phyloP scores from a whole-genome alignment of 2,329 filamentous ascomycete species.

The Cadophora malorum region DNA sequence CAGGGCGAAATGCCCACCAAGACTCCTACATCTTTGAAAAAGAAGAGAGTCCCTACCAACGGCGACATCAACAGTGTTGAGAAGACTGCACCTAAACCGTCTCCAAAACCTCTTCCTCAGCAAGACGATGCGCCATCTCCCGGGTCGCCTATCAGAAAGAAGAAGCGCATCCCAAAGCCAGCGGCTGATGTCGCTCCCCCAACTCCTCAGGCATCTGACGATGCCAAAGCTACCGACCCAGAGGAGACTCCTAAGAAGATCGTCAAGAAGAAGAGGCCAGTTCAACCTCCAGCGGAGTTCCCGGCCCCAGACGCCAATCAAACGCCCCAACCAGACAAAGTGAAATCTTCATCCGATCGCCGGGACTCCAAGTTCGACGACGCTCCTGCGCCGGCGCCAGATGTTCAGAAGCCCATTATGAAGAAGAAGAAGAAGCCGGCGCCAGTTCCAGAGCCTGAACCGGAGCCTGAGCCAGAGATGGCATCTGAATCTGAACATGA shows the following conservation, averaged over 20 bases:
- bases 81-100: conserved; percentile 25
- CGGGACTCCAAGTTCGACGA: conserved; percentile 17
- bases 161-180: conserved; percentile 28
- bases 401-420: conserved; percentile 28
- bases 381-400: conserved; percentile 12
- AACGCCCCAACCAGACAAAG: neutral
- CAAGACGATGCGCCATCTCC: conserved; percentile 19
- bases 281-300: conserved; percentile 10
- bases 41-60: conserved; percentile 34
- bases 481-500: conserved; percentile 26
- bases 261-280: conserved; percentile 26
- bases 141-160: conserved; percentile 22
- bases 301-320: conserved; percentile 5
- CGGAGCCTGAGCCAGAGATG: conserved; percentile 34
- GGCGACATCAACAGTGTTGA: conserved; percentile 27
- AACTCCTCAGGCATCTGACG: conserved; percentile 19
- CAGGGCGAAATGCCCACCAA: conserved; percentile 29
- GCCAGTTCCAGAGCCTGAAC: conserved; percentile 30
- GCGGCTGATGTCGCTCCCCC: conserved; percentile 22
- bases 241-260: conserved; percentile 26
- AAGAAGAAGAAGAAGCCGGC: conserved; percentile 34
- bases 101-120: conserved; percentile 15
- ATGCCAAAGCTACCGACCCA: conserved; percentile 17
- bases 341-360: neutral
- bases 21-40: conserved; percentile 29